Base-by-base conservation (phyloP, 148 eudicot genomes). In the Heliamphora exappendiculata region DNA sequence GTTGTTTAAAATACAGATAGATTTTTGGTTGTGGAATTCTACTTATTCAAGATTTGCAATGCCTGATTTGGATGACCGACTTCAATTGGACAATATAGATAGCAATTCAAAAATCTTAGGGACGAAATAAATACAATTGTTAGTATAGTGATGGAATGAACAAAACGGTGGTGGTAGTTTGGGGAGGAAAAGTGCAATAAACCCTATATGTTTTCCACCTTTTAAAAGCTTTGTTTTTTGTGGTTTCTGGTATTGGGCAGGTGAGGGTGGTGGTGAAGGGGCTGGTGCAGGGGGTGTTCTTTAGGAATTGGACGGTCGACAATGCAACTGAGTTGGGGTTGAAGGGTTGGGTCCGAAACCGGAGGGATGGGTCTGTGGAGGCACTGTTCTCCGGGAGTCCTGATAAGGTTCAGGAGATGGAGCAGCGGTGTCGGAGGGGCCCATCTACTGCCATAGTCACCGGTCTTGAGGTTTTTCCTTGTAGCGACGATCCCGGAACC, bases 251-350 rank as follows among this genome's bases (percentile, higher is more conserved):
- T 42, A 22, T 31, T 31, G 81, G 79, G 77, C 86, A 90, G 98
- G 89, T 89, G 75, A 90, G 85, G 80, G 93, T 88, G 81, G 87
- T 84, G 84, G 85, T 94, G 47, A 95, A 95, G 83, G 96, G 99
- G 69, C 81, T 89, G 81, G 98, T 92, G 67, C 98, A 92, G 72
- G 98, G 98, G 31, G 98, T 94, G 65, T 90, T 90, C 62, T 94
- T 89, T 66, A 82, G 98, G 67, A 76, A 90, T 63, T 92, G 98
- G 97, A 90, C 97, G 0, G 79, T 90, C 29, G 87, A 92, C 7
- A 94, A 94, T 78, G 97, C 98, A 9, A 87, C 67, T 11, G 85
- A 94, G 51, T 81, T 94, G 81, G 93, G 90, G 5, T 77, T 94
- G 57, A 87, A 88, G 70, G 98, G 97, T 22, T 92, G 99, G 96